Evolutionary conservation across 257 asterid species (phyloP).

Genomic region (Galeopsis tetrahit): DNA sequence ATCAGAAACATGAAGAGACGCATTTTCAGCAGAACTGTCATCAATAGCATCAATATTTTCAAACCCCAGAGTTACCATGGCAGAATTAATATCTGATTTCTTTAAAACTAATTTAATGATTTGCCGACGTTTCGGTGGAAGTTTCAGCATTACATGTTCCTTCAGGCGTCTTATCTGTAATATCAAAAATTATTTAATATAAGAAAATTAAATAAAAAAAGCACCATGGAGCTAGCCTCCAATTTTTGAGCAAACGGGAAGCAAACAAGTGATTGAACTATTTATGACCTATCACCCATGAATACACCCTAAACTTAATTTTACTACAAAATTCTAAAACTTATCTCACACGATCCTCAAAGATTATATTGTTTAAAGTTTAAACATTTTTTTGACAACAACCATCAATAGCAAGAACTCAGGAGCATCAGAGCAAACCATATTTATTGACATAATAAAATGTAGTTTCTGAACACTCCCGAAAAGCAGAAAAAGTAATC

Average conservation of each 20-base stretch:
- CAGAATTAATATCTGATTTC: constrained; percentile 71
- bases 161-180: constrained; percentile 90
- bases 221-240: background rate
- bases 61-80: constrained; percentile 61
- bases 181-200: constrained; percentile 30
- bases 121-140: constrained; percentile 93
- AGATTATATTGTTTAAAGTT: background rate
- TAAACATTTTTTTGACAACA: constrained; percentile 22
- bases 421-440: constrained; percentile 9
- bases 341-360: background rate
- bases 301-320: background rate
- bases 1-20: constrained; percentile 40
- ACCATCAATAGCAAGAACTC: constrained; percentile 22
- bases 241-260: background rate
- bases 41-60: constrained; percentile 50
- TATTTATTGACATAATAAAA: constrained; percentile 6
- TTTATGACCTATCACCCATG: constrained; percentile 5
- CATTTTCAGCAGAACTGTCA: constrained; percentile 52
- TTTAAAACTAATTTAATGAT: constrained; percentile 69
- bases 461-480: constrained; percentile 18
- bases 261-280: constrained; percentile 2
- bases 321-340: constrained; percentile 7
- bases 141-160: constrained; percentile 82
- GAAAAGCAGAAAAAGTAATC: constrained; percentile 21
- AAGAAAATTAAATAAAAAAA: constrained; percentile 15